Conservation (phyloP, 2,329 filamentous ascomycete genomes). For the Emergomyces pasteurianus region DNA sequence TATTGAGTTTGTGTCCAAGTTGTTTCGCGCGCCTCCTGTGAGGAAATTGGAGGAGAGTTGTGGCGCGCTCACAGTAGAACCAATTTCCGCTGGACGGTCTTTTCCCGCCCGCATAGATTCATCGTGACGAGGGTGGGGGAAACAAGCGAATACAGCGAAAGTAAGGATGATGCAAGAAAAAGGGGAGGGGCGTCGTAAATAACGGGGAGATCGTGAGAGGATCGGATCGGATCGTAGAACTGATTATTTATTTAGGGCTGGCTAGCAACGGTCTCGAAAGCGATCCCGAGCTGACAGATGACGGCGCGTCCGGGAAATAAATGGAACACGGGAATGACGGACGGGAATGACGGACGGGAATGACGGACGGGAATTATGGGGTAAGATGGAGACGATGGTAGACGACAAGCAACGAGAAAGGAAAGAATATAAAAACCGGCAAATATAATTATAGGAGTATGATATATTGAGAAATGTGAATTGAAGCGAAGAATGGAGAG, state of each 20-base stretch:
- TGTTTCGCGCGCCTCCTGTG: background rate
- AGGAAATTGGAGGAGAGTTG: slow-evolving; percentile 3
- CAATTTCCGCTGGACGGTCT: slow-evolving; percentile 91
- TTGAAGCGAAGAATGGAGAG: background rate
- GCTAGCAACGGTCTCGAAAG: background rate
- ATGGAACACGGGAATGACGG: background rate
- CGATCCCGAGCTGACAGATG: background rate
- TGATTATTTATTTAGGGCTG: background rate
- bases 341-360: too few species aligned
- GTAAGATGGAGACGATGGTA: background rate
- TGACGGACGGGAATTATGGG: too few species aligned
- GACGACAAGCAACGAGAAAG: background rate
- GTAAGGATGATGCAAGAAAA: background rate
- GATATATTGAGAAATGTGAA: too few species aligned
- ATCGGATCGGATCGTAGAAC: background rate
- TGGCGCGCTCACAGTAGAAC: slow-evolving; percentile 61
- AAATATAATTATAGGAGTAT: background rate
- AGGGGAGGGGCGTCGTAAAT: background rate
- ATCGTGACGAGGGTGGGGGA: slow-evolving; percentile 21
- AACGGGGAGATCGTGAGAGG: background rate
- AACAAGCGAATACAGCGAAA: background rate
- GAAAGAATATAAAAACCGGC: background rate
- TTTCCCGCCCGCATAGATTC: slow-evolving; percentile 57
- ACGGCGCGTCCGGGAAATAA: background rate
- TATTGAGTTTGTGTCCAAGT: background rate